phyloP scores from a whole-genome alignment of 1,139 yeast genomes.

The Suhomyces kunorum region DNA sequence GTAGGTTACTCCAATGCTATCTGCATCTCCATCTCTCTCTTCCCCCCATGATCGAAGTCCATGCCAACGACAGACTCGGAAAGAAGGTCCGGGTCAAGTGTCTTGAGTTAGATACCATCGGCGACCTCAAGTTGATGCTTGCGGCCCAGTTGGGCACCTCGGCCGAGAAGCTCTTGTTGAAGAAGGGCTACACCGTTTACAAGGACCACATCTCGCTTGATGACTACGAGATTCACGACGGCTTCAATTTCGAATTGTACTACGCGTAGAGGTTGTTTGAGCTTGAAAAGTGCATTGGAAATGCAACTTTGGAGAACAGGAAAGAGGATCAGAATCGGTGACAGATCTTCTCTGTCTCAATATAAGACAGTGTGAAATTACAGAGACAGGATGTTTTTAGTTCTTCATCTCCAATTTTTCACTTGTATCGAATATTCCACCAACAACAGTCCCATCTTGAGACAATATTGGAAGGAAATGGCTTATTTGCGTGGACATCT shows the following conservation, averaged over 20 bases:
- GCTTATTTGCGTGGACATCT: too few species aligned
- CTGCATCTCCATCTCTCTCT: not conserved
- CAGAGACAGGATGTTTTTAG: too few species aligned
- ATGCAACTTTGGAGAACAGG: too few species aligned
- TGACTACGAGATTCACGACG: constrained; percentile 92
- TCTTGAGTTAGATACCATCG: constrained; percentile 81
- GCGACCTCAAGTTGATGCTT: constrained; percentile 84
- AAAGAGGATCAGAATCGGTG: too few species aligned
- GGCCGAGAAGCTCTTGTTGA: constrained; percentile 61
- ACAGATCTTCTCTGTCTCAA: too few species aligned
- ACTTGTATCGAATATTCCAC: too few species aligned
- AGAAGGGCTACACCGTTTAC: constrained; percentile 76
- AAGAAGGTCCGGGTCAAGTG: constrained; percentile 87
- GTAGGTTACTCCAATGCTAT: too few species aligned
- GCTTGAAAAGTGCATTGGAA: too few species aligned
- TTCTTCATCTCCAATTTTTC: too few species aligned
- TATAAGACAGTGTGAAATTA: too few species aligned
- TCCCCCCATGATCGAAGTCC: constrained; percentile 19
- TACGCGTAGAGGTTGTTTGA: constrained; percentile 31
- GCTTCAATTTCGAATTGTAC: constrained; percentile 82
- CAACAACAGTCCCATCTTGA: too few species aligned
- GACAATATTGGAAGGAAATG: too few species aligned
- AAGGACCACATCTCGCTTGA: constrained; percentile 89
- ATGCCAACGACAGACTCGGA: constrained; percentile 57
- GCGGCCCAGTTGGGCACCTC: constrained; percentile 82